Base-by-base conservation (phyloP, 768 basidiomycete species). In the Trametes cinnabarina region DNA sequence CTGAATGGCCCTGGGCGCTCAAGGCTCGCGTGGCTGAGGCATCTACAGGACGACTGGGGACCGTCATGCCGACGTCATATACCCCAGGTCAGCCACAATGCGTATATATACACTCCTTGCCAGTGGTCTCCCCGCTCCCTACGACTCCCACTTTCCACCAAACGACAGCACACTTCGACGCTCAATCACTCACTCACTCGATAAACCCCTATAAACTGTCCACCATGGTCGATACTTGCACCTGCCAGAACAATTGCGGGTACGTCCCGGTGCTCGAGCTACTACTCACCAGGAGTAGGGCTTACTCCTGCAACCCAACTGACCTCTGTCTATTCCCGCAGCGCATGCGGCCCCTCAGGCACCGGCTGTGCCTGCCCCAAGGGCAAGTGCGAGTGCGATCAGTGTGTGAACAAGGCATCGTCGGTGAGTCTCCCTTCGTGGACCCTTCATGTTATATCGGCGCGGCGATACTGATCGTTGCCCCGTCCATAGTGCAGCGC, bases 281-380 rank as follows among this genome's bases (percentile, higher is more conserved):
- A 30, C 11, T n/a, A 23, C 22, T 20, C 20, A 23, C 1, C 14
- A 12, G 9, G 11, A n/a, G n/a, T n/a, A n/a, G n/a, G n/a, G n/a
- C n/a, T n/a, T n/a, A n/a, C n/a, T n/a, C n/a, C n/a, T n/a, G n/a
- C n/a, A n/a, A n/a, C n/a, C n/a, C n/a, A n/a, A n/a, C 30, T 28
- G 37, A 15, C 2, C 22, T 26, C 11, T 37, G 17, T 35, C 43
- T 40, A 37, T 22, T 14, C 3, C 44, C 23, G 17, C 11, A 75
- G 74, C 25, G 60, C 68, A 28, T 75, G 73, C 48, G 69, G 70
- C 8, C 63, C 72, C 32, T 28, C 55, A 15, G 73, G 72, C 40
- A 67, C 71, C 8, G 69, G 67, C 34, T 75, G 73, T 43, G 14
- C 52, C 3, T 75, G 74, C 50, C 40, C 69, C 2, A 71, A 68